phyloP scores from a whole-genome alignment of 2,329 filamentous ascomycete species.

The Metarhizium brunneum region DNA sequence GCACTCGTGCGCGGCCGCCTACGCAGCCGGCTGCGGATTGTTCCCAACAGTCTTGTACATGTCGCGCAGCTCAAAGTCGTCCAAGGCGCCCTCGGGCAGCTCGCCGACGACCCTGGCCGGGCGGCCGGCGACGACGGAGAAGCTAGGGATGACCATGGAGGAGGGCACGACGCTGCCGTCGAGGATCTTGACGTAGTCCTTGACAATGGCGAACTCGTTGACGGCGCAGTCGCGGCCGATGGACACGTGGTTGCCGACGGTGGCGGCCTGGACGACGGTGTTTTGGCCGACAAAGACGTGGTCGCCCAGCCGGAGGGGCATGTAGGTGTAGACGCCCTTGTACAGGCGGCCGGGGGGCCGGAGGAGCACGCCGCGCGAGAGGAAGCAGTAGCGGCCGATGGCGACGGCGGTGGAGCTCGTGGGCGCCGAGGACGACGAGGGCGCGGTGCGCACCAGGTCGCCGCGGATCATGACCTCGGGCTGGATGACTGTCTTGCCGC shows the following conservation, averaged over 20 bases:
- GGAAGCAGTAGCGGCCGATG: conserved; percentile 86
- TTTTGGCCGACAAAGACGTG: conserved; percentile 81
- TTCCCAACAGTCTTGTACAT: conserved; percentile 57
- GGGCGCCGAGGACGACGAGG: conserved; percentile 30
- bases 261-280: conserved; percentile 72
- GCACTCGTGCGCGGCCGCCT: conserved; percentile 7
- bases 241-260: conserved; percentile 76
- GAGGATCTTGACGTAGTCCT: conserved; percentile 83
- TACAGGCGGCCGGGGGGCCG: conserved; percentile 77
- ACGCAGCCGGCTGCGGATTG: conserved; percentile 29
- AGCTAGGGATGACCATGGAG: conserved; percentile 87
- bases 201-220: conserved; percentile 82
- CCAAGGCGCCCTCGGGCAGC: conserved; percentile 60
- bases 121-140: conserved; percentile 78
- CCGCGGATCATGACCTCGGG: conserved; percentile 90
- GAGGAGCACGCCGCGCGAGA: conserved; percentile 68
- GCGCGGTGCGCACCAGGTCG: conserved; percentile 60
- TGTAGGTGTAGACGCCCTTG: conserved; percentile 70
- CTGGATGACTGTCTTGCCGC: conserved; percentile 92
- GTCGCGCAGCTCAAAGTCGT: conserved; percentile 55
- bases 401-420: conserved; percentile 61
- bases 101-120: conserved; percentile 76
- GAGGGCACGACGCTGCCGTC: conserved; percentile 76
- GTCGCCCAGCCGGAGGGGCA: conserved; percentile 86
- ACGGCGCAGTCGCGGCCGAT: conserved; percentile 71